Evolutionary conservation across 345 rosid genomes (phyloP).

Genomic region (Syzygium jambos): DNA sequence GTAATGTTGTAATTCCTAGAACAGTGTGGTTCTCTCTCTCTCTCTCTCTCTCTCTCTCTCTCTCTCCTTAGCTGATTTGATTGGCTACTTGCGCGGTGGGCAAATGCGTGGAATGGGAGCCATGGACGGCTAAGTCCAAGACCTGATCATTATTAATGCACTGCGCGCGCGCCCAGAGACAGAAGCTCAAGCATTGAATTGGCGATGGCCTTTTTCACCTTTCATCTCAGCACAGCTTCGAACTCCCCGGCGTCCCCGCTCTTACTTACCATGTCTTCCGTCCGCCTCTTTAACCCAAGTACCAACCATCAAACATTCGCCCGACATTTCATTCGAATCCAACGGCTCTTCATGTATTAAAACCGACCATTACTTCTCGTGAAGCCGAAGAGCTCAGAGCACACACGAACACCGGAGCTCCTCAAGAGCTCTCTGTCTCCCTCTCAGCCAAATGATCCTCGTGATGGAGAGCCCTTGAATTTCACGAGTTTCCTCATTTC

Average conservation of each 20-base stretch:
- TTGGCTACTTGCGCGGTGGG: not conserved
- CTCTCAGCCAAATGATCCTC: constrained; percentile 64
- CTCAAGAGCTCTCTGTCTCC: not conserved
- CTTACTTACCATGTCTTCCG: too few relatives aligned
- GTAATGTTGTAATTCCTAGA: not conserved
- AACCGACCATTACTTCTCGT: constrained; percentile 49
- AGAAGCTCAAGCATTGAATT: not conserved
- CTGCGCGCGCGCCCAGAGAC: not conserved
- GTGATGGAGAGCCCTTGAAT: constrained; percentile 88
- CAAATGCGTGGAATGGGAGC: constrained; percentile 3
- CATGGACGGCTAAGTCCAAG: not conserved
- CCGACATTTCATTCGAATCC: not conserved
- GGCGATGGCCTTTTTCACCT: not conserved
- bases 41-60: too few relatives aligned
- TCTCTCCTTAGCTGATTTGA: not conserved
- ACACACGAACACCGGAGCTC: constrained; percentile 9
- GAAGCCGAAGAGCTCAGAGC: constrained; percentile 15
- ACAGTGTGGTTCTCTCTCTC: not conserved
- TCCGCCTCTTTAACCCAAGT: too few relatives aligned
- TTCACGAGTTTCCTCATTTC: constrained; percentile 88
- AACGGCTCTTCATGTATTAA: constrained; percentile 25
- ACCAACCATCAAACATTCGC: not conserved
- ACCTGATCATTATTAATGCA: not conserved
- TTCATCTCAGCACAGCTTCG: fast-evolving
- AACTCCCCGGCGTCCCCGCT: not conserved